These are phyloP conservation scores for Brassica carinata DNA, from an alignment of 345 rosid species.

Conservation along the genomic window DNA sequence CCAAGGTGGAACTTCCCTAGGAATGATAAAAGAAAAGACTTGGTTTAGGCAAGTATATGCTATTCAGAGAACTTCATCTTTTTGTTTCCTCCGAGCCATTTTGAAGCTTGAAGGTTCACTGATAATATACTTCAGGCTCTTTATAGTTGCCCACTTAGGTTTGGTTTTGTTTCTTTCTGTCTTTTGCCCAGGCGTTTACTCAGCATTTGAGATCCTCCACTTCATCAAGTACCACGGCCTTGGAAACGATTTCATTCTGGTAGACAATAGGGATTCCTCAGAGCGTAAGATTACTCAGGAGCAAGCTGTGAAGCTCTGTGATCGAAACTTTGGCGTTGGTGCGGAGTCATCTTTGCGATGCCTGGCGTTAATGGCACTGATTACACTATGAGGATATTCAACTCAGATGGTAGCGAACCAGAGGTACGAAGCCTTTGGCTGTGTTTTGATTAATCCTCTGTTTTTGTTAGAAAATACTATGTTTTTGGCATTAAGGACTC, in stretches of 20 bases:
- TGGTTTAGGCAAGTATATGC: background rate
- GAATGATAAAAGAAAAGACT: background rate
- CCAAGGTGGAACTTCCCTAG: background rate
- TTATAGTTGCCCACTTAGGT: too few species aligned
- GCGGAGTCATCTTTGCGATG: slow-evolving; percentile 95
- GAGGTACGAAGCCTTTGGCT: slow-evolving; percentile 46
- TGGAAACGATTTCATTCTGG: slow-evolving; percentile 96
- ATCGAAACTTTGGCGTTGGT: slow-evolving; percentile 91
- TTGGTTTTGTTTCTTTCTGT: too few species aligned
- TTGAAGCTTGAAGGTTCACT: too few species aligned
- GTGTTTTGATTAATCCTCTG: slow-evolving; percentile 5
- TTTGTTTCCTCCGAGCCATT: too few species aligned
- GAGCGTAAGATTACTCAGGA: slow-evolving; percentile 78
- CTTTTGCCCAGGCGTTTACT: too few species aligned
- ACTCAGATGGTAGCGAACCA: slow-evolving; percentile 96
- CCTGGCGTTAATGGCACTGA: slow-evolving; percentile 81
- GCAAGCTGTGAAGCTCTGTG: slow-evolving; percentile 84
- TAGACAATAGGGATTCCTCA: slow-evolving; percentile 78
- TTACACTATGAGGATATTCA: slow-evolving; percentile 88
- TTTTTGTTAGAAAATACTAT: background rate
- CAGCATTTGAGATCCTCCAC: slow-evolving; percentile 46
- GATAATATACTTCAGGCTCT: background rate
- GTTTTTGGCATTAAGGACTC: background rate
- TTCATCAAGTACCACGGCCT: slow-evolving; percentile 96
- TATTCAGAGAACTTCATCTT: background rate